Evolutionary conservation across 1,284 basidiomycete genomes (phyloP).

Genomic region (Ustilago bromivora): DNA sequence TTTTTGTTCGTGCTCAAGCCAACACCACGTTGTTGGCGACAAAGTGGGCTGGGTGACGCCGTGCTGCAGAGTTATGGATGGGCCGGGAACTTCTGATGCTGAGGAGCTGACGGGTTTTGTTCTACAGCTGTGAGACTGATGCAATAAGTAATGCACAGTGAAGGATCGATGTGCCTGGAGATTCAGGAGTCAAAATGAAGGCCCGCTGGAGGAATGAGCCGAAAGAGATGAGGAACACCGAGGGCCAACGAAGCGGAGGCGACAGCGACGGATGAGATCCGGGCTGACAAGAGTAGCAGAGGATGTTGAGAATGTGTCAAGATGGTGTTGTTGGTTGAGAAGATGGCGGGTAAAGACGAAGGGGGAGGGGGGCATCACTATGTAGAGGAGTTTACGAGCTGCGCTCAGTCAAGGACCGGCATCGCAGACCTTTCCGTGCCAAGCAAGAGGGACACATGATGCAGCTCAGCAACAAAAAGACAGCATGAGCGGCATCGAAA

Average conservation of each 20-base stretch:
- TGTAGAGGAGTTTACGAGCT: not conserved
- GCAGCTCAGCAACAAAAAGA: not conserved
- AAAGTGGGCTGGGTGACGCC: not conserved
- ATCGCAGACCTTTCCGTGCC: not conserved
- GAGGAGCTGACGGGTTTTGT: not conserved
- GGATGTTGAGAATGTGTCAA: not conserved
- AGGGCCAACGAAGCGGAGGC: not conserved
- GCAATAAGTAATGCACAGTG: not conserved
- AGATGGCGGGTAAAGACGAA: not conserved
- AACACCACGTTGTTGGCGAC: slow-evolving; percentile 2
- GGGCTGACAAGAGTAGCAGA: not conserved
- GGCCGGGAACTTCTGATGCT: not conserved
- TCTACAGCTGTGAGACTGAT: not conserved
- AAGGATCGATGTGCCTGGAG: not conserved
- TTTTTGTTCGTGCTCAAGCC: not conserved
- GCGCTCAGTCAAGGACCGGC: not conserved
- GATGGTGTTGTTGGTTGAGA: not conserved
- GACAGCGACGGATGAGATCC: not conserved
- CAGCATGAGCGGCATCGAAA: not conserved
- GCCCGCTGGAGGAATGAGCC: not conserved
- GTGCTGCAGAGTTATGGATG: not conserved
- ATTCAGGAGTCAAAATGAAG: not conserved
- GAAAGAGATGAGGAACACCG: not conserved
- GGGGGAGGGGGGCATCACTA: not conserved
- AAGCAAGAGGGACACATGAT: not conserved